Percentiles rank a stretch among this genome's conserved stretches.
Conservation (phyloP, 306 rosid genomes). For the Cicer judaicum region DNA sequence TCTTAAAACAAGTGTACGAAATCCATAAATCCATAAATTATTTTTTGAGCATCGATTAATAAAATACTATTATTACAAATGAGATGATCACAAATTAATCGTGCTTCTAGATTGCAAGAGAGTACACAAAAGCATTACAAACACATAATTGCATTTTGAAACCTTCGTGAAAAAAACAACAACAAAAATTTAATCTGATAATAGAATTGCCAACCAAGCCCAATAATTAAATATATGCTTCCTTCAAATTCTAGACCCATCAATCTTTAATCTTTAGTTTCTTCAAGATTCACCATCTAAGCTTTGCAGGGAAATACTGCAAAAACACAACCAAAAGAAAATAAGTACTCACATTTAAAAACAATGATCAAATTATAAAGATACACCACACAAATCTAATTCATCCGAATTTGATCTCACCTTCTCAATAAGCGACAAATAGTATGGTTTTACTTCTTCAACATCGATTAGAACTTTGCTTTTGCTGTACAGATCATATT, state of each 20-base stretch:
- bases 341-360: conserved; percentile 6
- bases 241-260: background rate
- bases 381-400: background rate
- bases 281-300: conserved; percentile 43
- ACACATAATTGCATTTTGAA: background rate
- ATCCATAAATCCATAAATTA: background rate
- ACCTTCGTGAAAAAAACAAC: background rate
- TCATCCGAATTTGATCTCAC: conserved; percentile 44
- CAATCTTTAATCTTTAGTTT: background rate
- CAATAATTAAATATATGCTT: background rate
- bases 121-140: background rate
- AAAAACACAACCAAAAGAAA: background rate
- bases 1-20: background rate
- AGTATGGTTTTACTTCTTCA: conserved; percentile 76
- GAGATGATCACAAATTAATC: background rate
- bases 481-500: conserved; percentile 87
- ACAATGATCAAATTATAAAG: background rate
- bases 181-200: background rate
- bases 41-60: background rate
- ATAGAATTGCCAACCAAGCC: background rate
- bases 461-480: conserved; percentile 72
- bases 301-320: conserved; percentile 53
- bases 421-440: conserved; percentile 73
- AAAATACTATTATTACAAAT: background rate
- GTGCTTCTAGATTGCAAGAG: too few species aligned